These are phyloP conservation scores for Pulveroboletus ravenelii DNA, from an alignment of 768 basidiomycete species.

Conservation along the genomic window DNA sequence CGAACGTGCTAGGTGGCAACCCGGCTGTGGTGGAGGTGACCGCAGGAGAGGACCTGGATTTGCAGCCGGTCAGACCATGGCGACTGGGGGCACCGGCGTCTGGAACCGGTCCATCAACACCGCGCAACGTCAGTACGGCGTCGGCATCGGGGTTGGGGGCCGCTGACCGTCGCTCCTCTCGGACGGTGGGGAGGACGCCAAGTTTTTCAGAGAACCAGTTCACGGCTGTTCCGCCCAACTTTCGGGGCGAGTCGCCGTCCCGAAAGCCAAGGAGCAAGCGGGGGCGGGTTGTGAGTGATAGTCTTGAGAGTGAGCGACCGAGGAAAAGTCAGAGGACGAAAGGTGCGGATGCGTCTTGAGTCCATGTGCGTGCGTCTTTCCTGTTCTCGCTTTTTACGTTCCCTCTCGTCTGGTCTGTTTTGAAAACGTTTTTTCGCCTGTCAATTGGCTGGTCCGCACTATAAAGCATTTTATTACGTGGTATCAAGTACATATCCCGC, in stretches of 20 bases:
- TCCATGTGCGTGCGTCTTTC: background rate
- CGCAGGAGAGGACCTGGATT: constrained; percentile 7
- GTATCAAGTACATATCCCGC: constrained; percentile 2
- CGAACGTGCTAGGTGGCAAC: background rate
- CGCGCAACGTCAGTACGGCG: constrained; percentile 21
- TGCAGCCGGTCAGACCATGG: constrained; percentile 25
- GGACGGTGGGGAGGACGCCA: constrained; percentile 25
- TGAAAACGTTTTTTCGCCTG: background rate
- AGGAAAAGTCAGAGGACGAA: constrained; percentile 19
- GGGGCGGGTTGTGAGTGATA: constrained; percentile 15
- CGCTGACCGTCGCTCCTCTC: constrained; percentile 1
- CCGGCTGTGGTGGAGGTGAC: background rate
- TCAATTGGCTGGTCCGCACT: background rate
- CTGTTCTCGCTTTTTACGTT: background rate
- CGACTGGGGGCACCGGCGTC: background rate
- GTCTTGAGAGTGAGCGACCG: constrained; percentile 12
- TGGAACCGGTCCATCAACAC: constrained; percentile 23
- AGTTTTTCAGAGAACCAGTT: constrained; percentile 41
- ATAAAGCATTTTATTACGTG: background rate
- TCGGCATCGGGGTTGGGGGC: background rate
- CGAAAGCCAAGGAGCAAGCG: constrained; percentile 28
- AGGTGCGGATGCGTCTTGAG: background rate
- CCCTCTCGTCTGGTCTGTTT: background rate
- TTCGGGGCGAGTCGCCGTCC: constrained; percentile 27
- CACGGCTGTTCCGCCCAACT: constrained; percentile 41